These are phyloP conservation scores for Pichia kluyveri DNA, from an alignment of 805 yeast genomes.

Conservation along the genomic window DNA sequence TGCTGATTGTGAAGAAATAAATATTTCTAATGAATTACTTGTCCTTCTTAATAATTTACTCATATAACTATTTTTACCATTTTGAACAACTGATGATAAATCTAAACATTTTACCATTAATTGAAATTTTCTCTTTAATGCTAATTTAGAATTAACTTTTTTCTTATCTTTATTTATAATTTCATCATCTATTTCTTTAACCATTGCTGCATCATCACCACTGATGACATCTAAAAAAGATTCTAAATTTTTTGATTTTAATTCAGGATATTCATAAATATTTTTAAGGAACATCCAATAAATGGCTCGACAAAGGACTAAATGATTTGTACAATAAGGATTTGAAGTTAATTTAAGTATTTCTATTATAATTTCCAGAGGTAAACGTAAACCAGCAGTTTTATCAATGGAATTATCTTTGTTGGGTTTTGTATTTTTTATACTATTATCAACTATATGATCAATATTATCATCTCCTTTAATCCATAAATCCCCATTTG, in stretches of 20 bases:
- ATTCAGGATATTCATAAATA: slow-evolving; percentile 53
- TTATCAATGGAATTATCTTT: slow-evolving; percentile 1
- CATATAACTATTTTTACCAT: slow-evolving; percentile 86
- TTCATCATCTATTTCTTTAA: background rate
- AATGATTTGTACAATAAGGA: slow-evolving; percentile 36
- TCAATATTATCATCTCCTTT: slow-evolving; percentile 5
- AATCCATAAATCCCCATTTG: background rate
- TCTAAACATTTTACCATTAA: slow-evolving; percentile 57
- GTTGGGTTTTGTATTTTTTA: background rate
- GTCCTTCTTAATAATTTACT: slow-evolving; percentile 78
- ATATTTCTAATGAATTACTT: slow-evolving; percentile 49
- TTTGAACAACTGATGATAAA: slow-evolving; percentile 71
- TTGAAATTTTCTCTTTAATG: slow-evolving; percentile 33
- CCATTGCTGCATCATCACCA: slow-evolving; percentile 13
- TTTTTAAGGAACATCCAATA: slow-evolving; percentile 53
- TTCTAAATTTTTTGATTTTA: slow-evolving; percentile 60
- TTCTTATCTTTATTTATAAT: background rate
- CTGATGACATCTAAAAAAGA: slow-evolving; percentile 50
- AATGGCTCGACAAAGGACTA: slow-evolving; percentile 55
- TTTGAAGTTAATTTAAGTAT: slow-evolving; percentile 27
- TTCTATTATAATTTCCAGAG: slow-evolving; percentile 39
- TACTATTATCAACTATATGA: background rate
- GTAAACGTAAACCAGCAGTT: slow-evolving; percentile 24
- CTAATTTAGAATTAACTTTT: slow-evolving; percentile 1
- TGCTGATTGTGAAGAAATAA: slow-evolving; percentile 90